phyloP scores from a whole-genome alignment of 1,284 basidiomycete genomes.

The Leccinum insolens region DNA sequence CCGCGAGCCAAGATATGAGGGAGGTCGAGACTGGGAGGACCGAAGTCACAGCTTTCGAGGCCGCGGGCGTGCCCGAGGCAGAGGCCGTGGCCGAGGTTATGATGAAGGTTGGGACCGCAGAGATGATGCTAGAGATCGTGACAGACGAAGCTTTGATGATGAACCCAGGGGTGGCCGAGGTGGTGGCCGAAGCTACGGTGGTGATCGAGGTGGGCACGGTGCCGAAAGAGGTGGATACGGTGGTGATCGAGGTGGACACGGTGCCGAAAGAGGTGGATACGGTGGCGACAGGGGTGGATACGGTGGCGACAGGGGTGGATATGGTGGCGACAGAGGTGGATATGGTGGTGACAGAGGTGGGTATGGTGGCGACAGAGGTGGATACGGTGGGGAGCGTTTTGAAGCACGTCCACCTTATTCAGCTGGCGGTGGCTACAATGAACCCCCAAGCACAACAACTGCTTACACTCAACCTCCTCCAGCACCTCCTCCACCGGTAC shows the following conservation, averaged over 20 bases:
- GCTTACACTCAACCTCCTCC: constrained; percentile 27
- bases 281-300: constrained; percentile 16
- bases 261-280: constrained; percentile 31
- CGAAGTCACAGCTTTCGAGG: constrained; percentile 41
- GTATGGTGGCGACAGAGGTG: constrained; percentile 16
- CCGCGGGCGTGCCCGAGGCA: constrained; percentile 44
- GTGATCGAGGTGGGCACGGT: constrained; percentile 12
- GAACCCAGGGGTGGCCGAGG: constrained; percentile 43
- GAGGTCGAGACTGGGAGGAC: constrained; percentile 54
- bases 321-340: too few species aligned
- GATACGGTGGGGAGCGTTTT: constrained; percentile 40
- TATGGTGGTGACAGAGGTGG: constrained; percentile 27
- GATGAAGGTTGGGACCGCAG: constrained; percentile 49
- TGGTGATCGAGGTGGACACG: background rate
- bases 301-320: too few species aligned
- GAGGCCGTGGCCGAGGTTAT: constrained; percentile 38
- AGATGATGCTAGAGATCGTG: constrained; percentile 50
- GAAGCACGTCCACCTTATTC: constrained; percentile 37
- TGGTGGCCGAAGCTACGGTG: constrained; percentile 39
- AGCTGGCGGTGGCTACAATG: constrained; percentile 34
- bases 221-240: too few species aligned
- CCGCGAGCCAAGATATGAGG: constrained; percentile 35
- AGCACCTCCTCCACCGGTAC: constrained; percentile 22
- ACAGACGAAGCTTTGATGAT: constrained; percentile 49
- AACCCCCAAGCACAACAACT: constrained; percentile 29